phyloP scores from a whole-genome alignment of 805 yeast species.

The Candida alai region DNA sequence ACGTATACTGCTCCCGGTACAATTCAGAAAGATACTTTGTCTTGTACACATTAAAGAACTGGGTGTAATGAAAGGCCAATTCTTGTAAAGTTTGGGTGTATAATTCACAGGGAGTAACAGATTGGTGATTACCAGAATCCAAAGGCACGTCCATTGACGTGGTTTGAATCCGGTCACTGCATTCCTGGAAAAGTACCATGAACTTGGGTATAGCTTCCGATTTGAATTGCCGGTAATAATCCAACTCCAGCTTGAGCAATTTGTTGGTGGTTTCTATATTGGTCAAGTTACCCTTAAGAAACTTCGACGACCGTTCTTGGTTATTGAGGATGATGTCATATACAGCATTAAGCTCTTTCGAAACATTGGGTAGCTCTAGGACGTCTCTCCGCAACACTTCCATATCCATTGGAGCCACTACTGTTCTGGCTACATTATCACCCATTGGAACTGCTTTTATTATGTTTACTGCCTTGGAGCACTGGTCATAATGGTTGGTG shows the following conservation, averaged over 20 bases:
- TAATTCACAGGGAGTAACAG: conserved; percentile 14
- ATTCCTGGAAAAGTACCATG: conserved; percentile 17
- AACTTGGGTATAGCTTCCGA: conserved; percentile 22
- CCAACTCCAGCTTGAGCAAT: conserved; percentile 15
- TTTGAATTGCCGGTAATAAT: conserved; percentile 20
- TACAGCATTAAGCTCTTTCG: conserved; percentile 41
- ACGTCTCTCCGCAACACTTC: conserved; percentile 51
- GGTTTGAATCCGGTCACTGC: conserved; percentile 12
- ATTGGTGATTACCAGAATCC: conserved; percentile 16
- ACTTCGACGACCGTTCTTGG: conserved; percentile 27
- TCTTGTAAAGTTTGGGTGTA: conserved; percentile 26
- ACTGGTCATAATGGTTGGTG: conserved; percentile 81
- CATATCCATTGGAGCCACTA: too few relatives aligned
- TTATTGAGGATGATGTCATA: conserved; percentile 34
- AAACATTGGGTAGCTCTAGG: conserved; percentile 53
- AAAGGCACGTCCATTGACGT: conserved; percentile 11
- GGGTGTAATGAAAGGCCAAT: conserved; percentile 33
- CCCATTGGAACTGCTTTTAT: conserved; percentile 20
- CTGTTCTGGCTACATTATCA: conserved; percentile 12
- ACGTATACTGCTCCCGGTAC: conserved; percentile 36
- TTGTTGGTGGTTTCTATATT: conserved; percentile 14
- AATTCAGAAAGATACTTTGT: conserved; percentile 34
- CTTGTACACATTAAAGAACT: conserved; percentile 30
- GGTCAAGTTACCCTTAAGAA: conserved; percentile 13
- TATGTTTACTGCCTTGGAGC: conserved; percentile 45